Base-by-base conservation (phyloP, 768 basidiomycete genomes). In the Lentinus tigrinus region DNA sequence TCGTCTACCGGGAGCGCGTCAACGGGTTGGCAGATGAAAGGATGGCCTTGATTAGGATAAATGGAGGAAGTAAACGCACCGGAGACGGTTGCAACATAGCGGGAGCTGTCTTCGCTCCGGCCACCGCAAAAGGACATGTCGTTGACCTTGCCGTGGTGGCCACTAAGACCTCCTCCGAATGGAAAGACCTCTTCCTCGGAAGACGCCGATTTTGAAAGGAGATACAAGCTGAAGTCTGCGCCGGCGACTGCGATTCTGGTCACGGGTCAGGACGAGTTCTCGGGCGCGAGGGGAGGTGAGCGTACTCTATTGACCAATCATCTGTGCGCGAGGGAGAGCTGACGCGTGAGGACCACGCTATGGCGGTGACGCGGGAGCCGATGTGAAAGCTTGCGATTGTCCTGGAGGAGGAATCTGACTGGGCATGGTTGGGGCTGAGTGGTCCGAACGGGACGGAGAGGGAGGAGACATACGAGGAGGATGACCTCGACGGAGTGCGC, bases 81-180 rank as follows among this genome's bases (percentile, higher is more conserved):
- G 55, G 91, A 90, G 27, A 91, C 88, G 10, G 90, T 89, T 8
- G 89, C 91, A 58, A 93, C 81, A 71, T 92, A 91, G 62, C 88
- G 81, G 43, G 80, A 75, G 62, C 79, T 82, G 64, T 91, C 88
- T 61, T 83, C 79, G 42, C 82, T 82, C 62, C 78, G 83, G 2
- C 90, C 89, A 0, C 91, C 90, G 69, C 88, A 91, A 65, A 91
- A 93, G 23, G 83, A 77, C 78, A 93, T 86, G 62, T 86, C 90
- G 62, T 85, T 92, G 16, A 93, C 77, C 65, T 78, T 83, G 38
- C 85, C 88, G 69, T 91, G 89, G 65, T 93, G 91, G 1, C 91
- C 91, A 62, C 85, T 90, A 31, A 91, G 75, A 1, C 89, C 89
- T 3, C 90, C 90, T 26, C 89, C 91, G 65, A 93, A 93, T 6